Percentiles rank a stretch among this genome's conserved stretches.
These are phyloP conservation scores for Emmonsiellopsis sp. DNA, from an alignment of 2,329 filamentous ascomycete genomes.

Conservation along the genomic window DNA sequence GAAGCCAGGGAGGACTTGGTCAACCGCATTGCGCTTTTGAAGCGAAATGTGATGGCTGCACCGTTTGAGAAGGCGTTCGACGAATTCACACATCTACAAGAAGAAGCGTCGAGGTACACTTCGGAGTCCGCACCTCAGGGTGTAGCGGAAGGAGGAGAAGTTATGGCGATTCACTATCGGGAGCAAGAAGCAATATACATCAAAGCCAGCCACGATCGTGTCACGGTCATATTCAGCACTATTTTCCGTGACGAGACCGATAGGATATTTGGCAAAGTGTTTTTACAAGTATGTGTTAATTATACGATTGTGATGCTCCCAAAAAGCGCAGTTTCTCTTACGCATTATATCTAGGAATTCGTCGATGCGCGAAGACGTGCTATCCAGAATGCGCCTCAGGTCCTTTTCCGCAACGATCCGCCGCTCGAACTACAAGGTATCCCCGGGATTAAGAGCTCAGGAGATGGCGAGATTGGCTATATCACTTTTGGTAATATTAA, in stretches of 20 bases:
- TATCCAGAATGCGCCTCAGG: slow-evolving; percentile 96
- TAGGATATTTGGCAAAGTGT: slow-evolving; percentile 93
- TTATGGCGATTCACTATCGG: slow-evolving; percentile 95
- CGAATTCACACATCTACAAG: slow-evolving; percentile 75
- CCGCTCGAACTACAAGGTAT: slow-evolving; percentile 84
- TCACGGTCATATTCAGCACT: slow-evolving; percentile 98
- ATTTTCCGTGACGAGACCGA: slow-evolving; percentile 98
- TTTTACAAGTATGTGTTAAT: slow-evolving; percentile 55
- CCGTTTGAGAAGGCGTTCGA: slow-evolving; percentile 96
- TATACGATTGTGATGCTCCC: not conserved
- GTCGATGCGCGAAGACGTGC: slow-evolving; percentile 86
- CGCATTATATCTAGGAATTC: slow-evolving; percentile 54
- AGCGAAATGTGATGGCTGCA: slow-evolving; percentile 97
- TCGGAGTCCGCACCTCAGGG: slow-evolving; percentile 91
- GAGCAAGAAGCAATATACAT: slow-evolving; percentile 99
- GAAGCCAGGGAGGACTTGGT: slow-evolving; percentile 82
- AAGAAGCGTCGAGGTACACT: slow-evolving; percentile 85
- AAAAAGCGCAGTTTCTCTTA: not conserved
- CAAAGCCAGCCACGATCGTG: slow-evolving; percentile 92
- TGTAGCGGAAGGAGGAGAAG: slow-evolving; percentile 75
- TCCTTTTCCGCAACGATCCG: slow-evolving; percentile 89
- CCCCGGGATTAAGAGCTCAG: slow-evolving; percentile 66
- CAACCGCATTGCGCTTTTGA: slow-evolving; percentile 77
- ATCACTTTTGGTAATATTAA: slow-evolving; percentile 77
- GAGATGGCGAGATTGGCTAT: slow-evolving; percentile 84